These are phyloP conservation scores for Canna indica DNA, from an alignment of 176 grass and related monocot genomes.

Conservation along the genomic window DNA sequence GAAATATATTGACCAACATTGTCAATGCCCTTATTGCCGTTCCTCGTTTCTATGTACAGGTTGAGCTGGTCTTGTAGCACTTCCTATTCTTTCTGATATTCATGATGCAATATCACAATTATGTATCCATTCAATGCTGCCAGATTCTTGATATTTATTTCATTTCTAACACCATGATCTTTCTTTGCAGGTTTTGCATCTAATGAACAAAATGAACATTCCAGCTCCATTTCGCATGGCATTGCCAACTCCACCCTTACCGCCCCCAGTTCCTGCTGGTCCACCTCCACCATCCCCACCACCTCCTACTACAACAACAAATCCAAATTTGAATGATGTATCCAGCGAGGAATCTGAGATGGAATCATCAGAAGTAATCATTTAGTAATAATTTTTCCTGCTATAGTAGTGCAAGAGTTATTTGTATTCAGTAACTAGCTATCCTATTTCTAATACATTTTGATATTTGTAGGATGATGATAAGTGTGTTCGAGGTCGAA, in stretches of 20 bases:
- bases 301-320: conserved; percentile 25
- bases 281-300: conserved; percentile 38
- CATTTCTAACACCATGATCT: neutral
- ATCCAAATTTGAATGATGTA: conserved; percentile 36
- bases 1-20: conserved; percentile 92
- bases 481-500: conserved; percentile 32
- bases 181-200: conserved; percentile 64
- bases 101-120: no score
- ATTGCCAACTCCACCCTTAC: conserved; percentile 77
- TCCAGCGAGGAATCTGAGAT: conserved; percentile 96
- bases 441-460: neutral
- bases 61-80: conserved; percentile 28
- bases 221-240: conserved; percentile 96
- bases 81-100: neutral
- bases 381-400: conserved; percentile 11
- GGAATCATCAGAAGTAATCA: conserved; percentile 80
- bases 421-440: neutral
- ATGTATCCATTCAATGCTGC: neutral
- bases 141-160: neutral
- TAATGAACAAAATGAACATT: conserved; percentile 99
- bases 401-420: neutral
- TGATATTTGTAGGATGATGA: conserved; percentile 38
- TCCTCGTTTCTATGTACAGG: conserved; percentile 87
- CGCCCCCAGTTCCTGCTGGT: conserved; percentile 42
- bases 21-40: conserved; percentile 84